A percentile compares a stretch with the other conserved stretches of the same genome.
phyloP scores from a whole-genome alignment of 2,329 filamentous ascomycete genomes.

The Verticillium dahliae region DNA sequence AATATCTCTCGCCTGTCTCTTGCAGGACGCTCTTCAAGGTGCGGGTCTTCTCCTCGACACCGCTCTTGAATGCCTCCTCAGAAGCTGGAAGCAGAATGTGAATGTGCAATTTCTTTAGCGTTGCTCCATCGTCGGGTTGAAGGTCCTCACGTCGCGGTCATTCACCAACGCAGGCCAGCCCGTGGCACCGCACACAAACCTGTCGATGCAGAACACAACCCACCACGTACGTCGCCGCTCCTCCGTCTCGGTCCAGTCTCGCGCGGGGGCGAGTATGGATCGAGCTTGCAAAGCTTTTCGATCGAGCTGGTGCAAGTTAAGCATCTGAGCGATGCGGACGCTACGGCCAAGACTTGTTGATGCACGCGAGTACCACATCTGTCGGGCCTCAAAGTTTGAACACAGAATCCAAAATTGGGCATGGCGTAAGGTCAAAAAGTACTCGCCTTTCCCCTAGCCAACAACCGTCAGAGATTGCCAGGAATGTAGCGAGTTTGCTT shows the following conservation, averaged over 20 bases:
- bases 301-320: not conserved
- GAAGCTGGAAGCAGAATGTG: constrained; percentile 55
- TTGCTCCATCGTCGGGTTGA: not conserved
- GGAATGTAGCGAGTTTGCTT: not conserved
- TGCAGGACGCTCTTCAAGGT: constrained; percentile 43
- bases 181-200: constrained; percentile 11
- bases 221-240: constrained; percentile 30
- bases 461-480: not conserved
- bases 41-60: constrained; percentile 42
- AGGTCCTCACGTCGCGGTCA: not conserved
- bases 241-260: not conserved
- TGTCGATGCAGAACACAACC: constrained; percentile 25
- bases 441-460: not conserved
- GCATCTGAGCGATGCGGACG: not conserved
- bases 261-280: not conserved
- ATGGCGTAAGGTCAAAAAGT: not conserved
- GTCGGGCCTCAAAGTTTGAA: not conserved
- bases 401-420: not conserved
- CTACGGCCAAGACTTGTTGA: not conserved
- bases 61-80: constrained; percentile 55
- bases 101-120: constrained; percentile 24
- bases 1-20: constrained; percentile 36
- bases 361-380: not conserved
- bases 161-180: not conserved
- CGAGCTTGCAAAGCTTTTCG: not conserved